Evolutionary conservation across 2,329 filamentous ascomycete species (phyloP), one percentile per base, ranked within the genome.

Genomic region (Metarhizium anisopliae): DNA sequence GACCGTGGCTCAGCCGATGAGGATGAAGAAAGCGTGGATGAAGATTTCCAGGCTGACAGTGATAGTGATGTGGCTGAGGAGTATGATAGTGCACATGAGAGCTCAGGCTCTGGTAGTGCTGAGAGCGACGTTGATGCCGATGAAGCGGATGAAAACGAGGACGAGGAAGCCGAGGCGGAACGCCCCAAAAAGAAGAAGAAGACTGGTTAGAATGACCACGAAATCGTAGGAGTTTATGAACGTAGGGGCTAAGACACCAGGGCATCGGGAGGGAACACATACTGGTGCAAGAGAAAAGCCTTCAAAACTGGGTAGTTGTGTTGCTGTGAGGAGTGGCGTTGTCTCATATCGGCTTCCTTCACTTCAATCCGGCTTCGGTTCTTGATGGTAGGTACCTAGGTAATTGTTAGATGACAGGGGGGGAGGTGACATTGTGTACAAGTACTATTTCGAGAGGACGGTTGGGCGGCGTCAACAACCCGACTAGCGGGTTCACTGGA

Each of bases 31-130:
- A 93, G 88, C 58, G 85, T 92, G 8, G 94, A 99, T 64, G 94
- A 99, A 70, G 94, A 99, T 74, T 99, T 99, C 78, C 83, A 88
- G 63, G 89, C 88, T 6, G 90, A 95, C 59, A 92, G 87, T 14
- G 94, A 99, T 61, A 95, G 89, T 54, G 94, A 99, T 63, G 92
- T 96, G 2, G 94, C 93, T 1, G 94, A 99, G 72, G 95, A 99
- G 69, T 99, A 84, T 63, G 94, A 99, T 72, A 93, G 89, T 54
- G 87, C 83, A 50, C 93, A 96, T 67, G 90, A 95, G 68, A 96
- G 90, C 67, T 89, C 84, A 52, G 90, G 87, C 13, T 85, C 81
- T 18, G 85, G 86, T 65, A 85, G 82, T 56, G 77, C 71, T 7
- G 77, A 78, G 57, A 77, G 74, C 32, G 79, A 75, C 13, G 76